A percentile compares a stretch with the other conserved stretches of the same genome.
phyloP scores from a whole-genome alignment of 2,329 filamentous ascomycete genomes.

The Penicillium polonicum region DNA sequence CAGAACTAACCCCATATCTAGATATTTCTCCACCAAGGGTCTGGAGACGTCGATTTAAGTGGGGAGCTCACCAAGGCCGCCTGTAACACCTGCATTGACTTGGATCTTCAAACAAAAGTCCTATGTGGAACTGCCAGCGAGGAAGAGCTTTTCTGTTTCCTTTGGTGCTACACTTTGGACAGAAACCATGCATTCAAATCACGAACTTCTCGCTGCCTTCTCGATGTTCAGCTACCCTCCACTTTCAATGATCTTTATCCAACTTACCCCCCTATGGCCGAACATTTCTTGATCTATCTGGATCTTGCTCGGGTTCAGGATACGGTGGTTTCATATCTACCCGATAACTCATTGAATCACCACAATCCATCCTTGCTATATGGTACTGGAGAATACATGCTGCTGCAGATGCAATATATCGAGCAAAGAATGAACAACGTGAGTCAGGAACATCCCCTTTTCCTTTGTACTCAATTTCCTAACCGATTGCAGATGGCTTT shows the following conservation, averaged over 20 bases:
- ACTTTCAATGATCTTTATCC: background rate
- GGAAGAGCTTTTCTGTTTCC: constrained; percentile 23
- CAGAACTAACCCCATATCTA: constrained; percentile 1
- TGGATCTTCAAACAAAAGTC: constrained; percentile 9
- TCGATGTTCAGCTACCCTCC: constrained; percentile 5
- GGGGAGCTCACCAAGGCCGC: constrained; percentile 21
- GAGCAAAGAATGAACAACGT: constrained; percentile 14
- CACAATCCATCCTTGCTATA: background rate
- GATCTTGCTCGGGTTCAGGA: constrained; percentile 23
- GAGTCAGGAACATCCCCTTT: background rate
- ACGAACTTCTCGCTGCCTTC: constrained; percentile 7
- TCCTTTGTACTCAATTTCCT: background rate
- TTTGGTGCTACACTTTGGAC: constrained; percentile 27
- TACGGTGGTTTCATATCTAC: constrained; percentile 13
- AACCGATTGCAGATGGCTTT: constrained; percentile 11
- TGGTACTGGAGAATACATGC: constrained; percentile 2
- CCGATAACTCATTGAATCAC: background rate
- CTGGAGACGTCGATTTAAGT: constrained; percentile 19
- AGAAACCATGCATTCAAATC: constrained; percentile 25
- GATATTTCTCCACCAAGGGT: constrained; percentile 25
- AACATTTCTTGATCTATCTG: constrained; percentile 19
- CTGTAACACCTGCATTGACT: constrained; percentile 20
- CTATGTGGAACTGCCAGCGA: constrained; percentile 1
- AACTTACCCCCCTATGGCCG: constrained; percentile 2
- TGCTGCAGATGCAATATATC: constrained; percentile 16